Percentiles rank a stretch among this genome's conserved stretches.
phyloP scores from a whole-genome alignment of 2,329 filamentous ascomycete species.

The Penicillium sp. region DNA sequence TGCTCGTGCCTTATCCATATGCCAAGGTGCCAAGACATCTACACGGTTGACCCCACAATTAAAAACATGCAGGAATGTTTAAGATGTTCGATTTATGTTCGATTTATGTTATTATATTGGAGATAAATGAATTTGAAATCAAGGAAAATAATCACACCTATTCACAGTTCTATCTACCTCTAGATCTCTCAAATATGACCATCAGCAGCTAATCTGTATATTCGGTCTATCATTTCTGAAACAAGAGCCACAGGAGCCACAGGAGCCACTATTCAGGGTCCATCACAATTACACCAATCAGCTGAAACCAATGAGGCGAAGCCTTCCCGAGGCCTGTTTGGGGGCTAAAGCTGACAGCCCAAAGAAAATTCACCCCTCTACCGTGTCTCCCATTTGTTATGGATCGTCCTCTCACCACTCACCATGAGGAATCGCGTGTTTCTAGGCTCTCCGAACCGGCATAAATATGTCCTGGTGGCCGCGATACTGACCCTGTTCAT shows the following conservation, averaged over 20 bases:
- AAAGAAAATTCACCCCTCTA: background rate
- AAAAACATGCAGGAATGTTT: background rate
- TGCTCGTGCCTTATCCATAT: background rate
- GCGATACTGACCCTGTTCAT: constrained; percentile 8
- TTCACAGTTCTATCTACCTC: no score
- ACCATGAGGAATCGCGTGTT: constrained; percentile 14
- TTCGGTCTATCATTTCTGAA: no score
- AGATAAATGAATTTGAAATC: background rate
- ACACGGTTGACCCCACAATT: background rate
- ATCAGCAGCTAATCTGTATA: background rate
- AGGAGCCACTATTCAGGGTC: background rate
- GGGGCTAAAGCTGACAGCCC: background rate
- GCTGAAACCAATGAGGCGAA: background rate
- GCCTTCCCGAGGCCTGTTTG: background rate
- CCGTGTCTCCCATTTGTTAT: background rate
- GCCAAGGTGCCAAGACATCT: background rate
- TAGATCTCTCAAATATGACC: no score
- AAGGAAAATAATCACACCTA: no score
- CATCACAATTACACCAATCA: background rate
- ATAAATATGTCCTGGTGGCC: constrained; percentile 7
- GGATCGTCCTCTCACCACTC: background rate
- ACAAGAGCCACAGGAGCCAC: no score
- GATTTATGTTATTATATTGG: background rate
- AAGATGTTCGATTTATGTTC: background rate
- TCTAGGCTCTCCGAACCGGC: constrained; percentile 5